phyloP scores from a whole-genome alignment of 495 filamentous ascomycete genomes.

The Platismatia glauca region DNA sequence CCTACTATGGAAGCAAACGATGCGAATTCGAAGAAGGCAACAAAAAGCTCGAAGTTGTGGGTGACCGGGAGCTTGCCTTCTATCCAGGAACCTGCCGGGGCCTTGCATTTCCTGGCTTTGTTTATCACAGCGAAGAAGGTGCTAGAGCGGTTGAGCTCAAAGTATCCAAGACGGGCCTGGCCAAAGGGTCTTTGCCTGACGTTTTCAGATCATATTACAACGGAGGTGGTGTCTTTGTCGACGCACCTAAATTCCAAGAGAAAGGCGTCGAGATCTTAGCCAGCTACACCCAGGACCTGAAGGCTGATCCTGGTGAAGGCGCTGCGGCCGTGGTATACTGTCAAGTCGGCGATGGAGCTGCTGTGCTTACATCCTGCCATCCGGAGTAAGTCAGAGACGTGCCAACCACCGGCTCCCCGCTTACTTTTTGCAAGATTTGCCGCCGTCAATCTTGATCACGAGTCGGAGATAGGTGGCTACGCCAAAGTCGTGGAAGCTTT shows the following conservation, averaged over 20 bases:
- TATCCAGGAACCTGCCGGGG: conserved; percentile 82
- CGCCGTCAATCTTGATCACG: conserved; percentile 60
- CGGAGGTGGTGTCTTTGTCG: conserved; percentile 90
- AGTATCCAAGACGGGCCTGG: conserved; percentile 54
- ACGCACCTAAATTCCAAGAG: conserved; percentile 53
- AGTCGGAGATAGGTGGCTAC: conserved; percentile 55
- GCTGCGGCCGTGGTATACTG: conserved; percentile 78
- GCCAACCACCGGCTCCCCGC: neutral
- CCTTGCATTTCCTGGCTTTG: conserved; percentile 80
- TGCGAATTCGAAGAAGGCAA: conserved; percentile 92
- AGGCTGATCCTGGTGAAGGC: conserved; percentile 63
- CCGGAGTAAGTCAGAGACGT: conserved; percentile 61
- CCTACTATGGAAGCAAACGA: conserved; percentile 71
- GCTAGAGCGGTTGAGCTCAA: conserved; percentile 62
- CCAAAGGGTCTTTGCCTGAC: conserved; percentile 45
- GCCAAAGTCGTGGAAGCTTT: conserved; percentile 58
- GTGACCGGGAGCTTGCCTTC: conserved; percentile 76
- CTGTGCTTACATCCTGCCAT: conserved; percentile 79
- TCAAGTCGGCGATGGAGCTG: conserved; percentile 74
- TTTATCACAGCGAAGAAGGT: conserved; percentile 82
- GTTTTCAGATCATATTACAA: conserved; percentile 81
- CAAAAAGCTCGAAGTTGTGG: conserved; percentile 72
- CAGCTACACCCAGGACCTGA: conserved; percentile 64
- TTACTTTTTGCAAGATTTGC: conserved; percentile 57
- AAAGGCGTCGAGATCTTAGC: conserved; percentile 73